Evolutionary conservation across 2,329 filamentous ascomycete genomes (phyloP).

Genomic region (Ceratocystis albifundus): DNA sequence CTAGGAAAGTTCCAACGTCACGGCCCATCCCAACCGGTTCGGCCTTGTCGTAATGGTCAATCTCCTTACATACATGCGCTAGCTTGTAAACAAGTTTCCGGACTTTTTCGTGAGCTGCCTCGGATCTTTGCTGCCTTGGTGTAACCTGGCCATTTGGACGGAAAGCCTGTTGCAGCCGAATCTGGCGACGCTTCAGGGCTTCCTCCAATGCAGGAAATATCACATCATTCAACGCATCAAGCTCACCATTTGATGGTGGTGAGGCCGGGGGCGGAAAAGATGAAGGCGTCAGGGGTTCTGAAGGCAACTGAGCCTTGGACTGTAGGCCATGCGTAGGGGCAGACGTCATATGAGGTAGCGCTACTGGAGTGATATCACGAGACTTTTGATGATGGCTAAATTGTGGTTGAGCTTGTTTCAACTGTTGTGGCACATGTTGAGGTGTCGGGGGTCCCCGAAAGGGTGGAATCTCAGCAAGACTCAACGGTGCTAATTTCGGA

Average conservation of each 20-base stretch:
- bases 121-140: slow-evolving; percentile 55
- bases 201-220: slow-evolving; percentile 88
- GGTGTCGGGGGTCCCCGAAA: slow-evolving; percentile 35
- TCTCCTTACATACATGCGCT: slow-evolving; percentile 72
- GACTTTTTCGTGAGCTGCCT: slow-evolving; percentile 69
- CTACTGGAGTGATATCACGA: slow-evolving; percentile 24
- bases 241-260: slow-evolving; percentile 51
- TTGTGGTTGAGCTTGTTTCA: slow-evolving; percentile 24
- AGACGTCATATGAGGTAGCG: slow-evolving; percentile 17
- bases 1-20: slow-evolving; percentile 76
- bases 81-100: slow-evolving; percentile 71
- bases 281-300: slow-evolving; percentile 33
- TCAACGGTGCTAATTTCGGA: slow-evolving; percentile 33
- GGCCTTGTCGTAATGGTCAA: slow-evolving; percentile 76
- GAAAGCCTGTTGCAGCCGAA: slow-evolving; percentile 45
- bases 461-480: slow-evolving; percentile 45
- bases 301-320: slow-evolving; percentile 30
- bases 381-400: slow-evolving; percentile 20
- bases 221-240: slow-evolving; percentile 81
- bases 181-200: slow-evolving; percentile 68
- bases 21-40: slow-evolving; percentile 89
- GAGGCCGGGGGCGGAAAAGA: slow-evolving; percentile 48
- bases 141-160: slow-evolving; percentile 38
- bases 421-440: slow-evolving; percentile 24
- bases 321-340: slow-evolving; percentile 25